Evolutionary conservation across 208 protist genomes (phyloP).

Genomic region (Wallacemonas sp.): DNA sequence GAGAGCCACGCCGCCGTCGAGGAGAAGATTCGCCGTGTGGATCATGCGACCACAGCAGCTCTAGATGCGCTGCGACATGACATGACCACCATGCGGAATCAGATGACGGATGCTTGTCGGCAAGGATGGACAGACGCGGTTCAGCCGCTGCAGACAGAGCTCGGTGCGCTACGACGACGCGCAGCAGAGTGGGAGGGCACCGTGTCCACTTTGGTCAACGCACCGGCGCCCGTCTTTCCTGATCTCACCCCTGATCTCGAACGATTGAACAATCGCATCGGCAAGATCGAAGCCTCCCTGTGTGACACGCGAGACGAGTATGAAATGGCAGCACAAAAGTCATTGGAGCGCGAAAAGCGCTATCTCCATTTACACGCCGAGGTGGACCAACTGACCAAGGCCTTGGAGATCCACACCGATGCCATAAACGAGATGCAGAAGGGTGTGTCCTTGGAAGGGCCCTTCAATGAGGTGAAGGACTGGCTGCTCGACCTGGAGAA

Average conservation of each 20-base stretch:
- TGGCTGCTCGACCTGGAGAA: slow-evolving; percentile 81
- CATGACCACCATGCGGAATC: background rate
- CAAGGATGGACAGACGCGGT: background rate
- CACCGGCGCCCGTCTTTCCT: background rate
- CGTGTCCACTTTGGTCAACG: background rate
- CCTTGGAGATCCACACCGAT: slow-evolving; percentile 34
- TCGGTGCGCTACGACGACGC: background rate
- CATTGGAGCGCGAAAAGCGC: slow-evolving; percentile 1
- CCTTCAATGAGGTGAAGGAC: slow-evolving; percentile 82
- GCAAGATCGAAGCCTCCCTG: background rate
- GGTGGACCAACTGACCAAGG: background rate
- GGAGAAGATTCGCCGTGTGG: no score
- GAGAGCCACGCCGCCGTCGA: no score
- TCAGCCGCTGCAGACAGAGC: background rate
- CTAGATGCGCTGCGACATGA: background rate
- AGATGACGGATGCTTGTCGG: background rate
- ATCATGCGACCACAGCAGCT: background rate
- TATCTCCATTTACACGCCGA: slow-evolving; percentile 1
- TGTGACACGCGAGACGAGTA: background rate
- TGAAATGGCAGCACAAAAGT: background rate
- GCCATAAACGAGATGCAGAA: slow-evolving; percentile 37
- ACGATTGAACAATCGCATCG: background rate
- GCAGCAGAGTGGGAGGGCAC: background rate
- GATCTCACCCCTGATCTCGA: background rate
- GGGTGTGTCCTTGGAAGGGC: slow-evolving; percentile 44